phyloP scores from a whole-genome alignment of 148 eudicot species.

The Euryodendron excelsum region DNA sequence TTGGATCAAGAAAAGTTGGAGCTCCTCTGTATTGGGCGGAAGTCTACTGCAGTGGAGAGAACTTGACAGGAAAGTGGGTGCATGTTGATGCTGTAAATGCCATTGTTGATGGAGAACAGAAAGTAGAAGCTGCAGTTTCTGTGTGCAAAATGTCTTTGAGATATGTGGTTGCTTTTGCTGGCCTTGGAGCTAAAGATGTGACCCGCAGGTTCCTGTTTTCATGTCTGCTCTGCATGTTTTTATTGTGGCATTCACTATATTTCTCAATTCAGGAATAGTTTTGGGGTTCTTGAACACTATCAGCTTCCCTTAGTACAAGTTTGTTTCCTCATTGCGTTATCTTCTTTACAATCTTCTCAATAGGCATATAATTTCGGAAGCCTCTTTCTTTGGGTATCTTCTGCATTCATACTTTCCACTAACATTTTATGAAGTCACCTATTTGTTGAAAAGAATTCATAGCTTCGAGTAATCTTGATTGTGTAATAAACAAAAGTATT shows the following conservation, averaged over 20 bases:
- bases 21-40: constrained; percentile 97
- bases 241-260: background rate
- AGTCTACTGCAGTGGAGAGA: constrained; percentile 78
- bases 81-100: constrained; percentile 88
- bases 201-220: constrained; percentile 75
- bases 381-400: background rate
- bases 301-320: background rate
- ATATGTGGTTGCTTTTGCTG: constrained; percentile 96
- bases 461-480: background rate
- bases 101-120: constrained; percentile 72
- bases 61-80: constrained; percentile 91
- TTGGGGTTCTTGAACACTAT: background rate
- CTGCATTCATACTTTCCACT: background rate
- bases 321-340: background rate
- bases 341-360: background rate
- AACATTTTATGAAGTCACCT: background rate
- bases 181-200: constrained; percentile 93
- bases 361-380: background rate
- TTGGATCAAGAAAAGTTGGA: constrained; percentile 84
- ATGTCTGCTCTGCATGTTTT: background rate
- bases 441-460: background rate
- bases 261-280: background rate
- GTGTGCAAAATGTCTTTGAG: constrained; percentile 83
- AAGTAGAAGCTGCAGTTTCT: constrained; percentile 87
- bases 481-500: background rate